Percentiles rank a stretch among this genome's conserved stretches.
These are phyloP conservation scores for Exophiala dermatitidis DNA, from an alignment of 2,329 filamentous ascomycete genomes.

Conservation along the genomic window DNA sequence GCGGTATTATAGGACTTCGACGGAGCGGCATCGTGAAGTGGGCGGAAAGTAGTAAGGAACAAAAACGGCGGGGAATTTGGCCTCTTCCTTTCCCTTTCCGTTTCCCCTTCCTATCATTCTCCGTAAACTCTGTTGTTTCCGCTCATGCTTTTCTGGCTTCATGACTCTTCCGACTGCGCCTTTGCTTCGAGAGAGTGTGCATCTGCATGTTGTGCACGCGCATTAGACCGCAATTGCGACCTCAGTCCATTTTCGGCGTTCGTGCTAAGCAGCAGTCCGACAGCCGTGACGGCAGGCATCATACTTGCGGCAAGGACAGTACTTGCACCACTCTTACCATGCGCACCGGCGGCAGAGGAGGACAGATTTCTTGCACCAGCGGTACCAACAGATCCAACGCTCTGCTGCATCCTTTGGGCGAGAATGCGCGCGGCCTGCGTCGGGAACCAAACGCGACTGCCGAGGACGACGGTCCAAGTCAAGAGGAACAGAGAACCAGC, in stretches of 20 bases:
- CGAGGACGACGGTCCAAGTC: slow-evolving; percentile 72
- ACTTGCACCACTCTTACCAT: background rate
- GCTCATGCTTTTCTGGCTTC: no score
- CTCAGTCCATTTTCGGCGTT: background rate
- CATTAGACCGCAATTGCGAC: background rate
- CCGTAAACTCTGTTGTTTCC: no score
- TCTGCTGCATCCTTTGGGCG: slow-evolving; percentile 4
- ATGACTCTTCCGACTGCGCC: no score
- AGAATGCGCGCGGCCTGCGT: slow-evolving; percentile 14
- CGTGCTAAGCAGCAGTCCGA: slow-evolving; percentile 1
- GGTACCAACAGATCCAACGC: background rate
- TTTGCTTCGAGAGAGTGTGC: no score
- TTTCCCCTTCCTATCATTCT: no score
- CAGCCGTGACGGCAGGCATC: slow-evolving; percentile 1
- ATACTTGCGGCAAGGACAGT: slow-evolving; percentile 1
- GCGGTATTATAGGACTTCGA: no score
- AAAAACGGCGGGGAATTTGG: no score
- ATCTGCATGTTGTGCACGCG: background rate
- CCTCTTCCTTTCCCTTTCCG: no score
- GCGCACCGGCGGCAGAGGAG: background rate
- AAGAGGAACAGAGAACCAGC: slow-evolving; percentile 80
- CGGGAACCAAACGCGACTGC: slow-evolving; percentile 69
- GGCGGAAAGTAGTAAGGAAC: no score
- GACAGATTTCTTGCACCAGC: background rate
- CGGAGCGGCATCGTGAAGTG: no score